Base-by-base conservation (phyloP, 805 yeast genomes). In the Debaryomyces hansenii region DNA sequence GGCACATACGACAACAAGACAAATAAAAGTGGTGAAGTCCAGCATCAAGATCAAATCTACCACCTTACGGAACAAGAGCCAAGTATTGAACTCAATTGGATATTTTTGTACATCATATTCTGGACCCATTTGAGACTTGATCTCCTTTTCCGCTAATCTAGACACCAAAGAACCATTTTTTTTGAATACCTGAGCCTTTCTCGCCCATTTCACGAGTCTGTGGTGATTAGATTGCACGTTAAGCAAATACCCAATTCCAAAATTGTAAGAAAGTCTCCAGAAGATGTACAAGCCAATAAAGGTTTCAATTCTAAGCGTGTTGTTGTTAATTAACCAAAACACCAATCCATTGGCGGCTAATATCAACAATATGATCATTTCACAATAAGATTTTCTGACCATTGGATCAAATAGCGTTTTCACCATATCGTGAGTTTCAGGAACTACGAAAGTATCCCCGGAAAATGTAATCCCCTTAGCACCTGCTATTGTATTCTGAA, bases 11-110 rank as follows among this genome's bases (percentile, higher is more conserved):
- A 67, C 74, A 58, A 87, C 88, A 45, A 85, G 71, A 49, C 87
- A 77, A 59, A 85, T 75, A 62, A 88, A 88, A 16, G 88, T 79
- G 21, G 84, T 78, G 62, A 88, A 88, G 66, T 88, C 96, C 63
- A 83, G 87, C 95, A 88, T 87, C 57, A 88, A 74, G 44, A 88
- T 82, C 63, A 88, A 75, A 63, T 88, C 95, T 12, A 89, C 96
- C 44, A 84, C 74, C 59, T 84, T 87, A 44, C 96, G 74, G 66
- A 85, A 88, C 11, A 88, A 59, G 32, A 89, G 72, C 96, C 96
- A 88, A 27, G 91, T 82, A 63, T 87, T 88, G 69, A 84, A 84
- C 61, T 87, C 96, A 42, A 79, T 70, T 1, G 96, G 96, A 33
- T 63, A 63, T 20, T 52, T 45, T 16, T 49, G 21, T 28, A 69